phyloP scores from a whole-genome alignment of 495 filamentous ascomycete genomes.

The Xylaria grammica region DNA sequence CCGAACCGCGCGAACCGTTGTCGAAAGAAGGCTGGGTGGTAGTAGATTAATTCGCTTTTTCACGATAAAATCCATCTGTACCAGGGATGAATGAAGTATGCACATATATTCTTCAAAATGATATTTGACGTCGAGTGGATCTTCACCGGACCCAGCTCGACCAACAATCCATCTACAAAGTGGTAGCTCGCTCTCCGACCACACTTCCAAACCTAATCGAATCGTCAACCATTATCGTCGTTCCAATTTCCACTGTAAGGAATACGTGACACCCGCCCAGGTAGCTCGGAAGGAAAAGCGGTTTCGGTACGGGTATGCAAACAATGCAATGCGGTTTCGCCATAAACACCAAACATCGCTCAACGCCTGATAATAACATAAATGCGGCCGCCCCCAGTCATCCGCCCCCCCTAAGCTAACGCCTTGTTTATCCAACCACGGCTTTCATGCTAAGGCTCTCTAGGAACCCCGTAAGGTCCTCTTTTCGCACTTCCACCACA shows the following conservation, averaged over 20 bases:
- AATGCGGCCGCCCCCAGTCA: background rate
- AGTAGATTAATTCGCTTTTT: constrained; percentile 5
- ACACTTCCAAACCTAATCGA: constrained; percentile 16
- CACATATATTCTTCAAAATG: constrained; percentile 14
- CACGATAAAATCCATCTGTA: too few relatives aligned
- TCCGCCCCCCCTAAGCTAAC: background rate
- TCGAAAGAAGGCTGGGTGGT: background rate
- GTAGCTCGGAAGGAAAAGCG: constrained; percentile 8
- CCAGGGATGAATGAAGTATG: too few relatives aligned
- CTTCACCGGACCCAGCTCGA: background rate
- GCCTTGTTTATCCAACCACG: constrained; percentile 72
- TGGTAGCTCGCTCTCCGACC: background rate
- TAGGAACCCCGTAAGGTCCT: constrained; percentile 89
- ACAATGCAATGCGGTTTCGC: constrained; percentile 21
- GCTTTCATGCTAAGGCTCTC: constrained; percentile 90
- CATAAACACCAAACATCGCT: constrained; percentile 21
- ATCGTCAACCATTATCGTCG: constrained; percentile 22
- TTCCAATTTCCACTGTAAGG: background rate
- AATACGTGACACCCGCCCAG: constrained; percentile 9
- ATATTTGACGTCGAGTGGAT: constrained; percentile 15
- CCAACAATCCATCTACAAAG: background rate
- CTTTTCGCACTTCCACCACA: constrained; percentile 95
- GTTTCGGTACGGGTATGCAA: constrained; percentile 4
- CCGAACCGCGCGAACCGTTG: background rate
- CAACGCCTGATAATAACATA: constrained; percentile 6